Evolutionary conservation across 345 rosid species (phyloP).

Genomic region (Melastoma malabathricum): DNA sequence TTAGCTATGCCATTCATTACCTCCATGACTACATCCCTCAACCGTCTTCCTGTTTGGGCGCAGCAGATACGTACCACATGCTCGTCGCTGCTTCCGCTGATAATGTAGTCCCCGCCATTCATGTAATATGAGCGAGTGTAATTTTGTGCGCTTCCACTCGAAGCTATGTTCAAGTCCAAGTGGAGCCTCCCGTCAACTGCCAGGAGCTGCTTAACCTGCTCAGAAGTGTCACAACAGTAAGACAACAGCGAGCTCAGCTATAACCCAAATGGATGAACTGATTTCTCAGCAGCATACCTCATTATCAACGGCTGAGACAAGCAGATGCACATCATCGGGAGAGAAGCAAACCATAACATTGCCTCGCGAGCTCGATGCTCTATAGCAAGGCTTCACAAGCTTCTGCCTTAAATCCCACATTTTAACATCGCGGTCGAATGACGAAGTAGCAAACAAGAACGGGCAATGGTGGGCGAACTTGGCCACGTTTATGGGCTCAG

Average conservation of each 20-base stretch:
- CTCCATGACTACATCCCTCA: slow-evolving; percentile 84
- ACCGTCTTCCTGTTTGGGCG: slow-evolving; percentile 97
- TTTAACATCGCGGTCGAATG: slow-evolving; percentile 37
- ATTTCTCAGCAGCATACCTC: background rate
- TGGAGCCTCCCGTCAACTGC: slow-evolving; percentile 86
- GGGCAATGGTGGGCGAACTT: slow-evolving; percentile 40
- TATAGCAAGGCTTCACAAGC: slow-evolving; percentile 26
- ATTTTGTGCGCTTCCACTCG: slow-evolving; percentile 73
- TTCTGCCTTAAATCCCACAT: slow-evolving; percentile 47
- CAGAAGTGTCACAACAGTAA: too few relatives aligned
- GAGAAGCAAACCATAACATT: slow-evolving; percentile 51
- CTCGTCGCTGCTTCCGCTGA: slow-evolving; percentile 91
- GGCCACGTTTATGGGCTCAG: slow-evolving; percentile 36
- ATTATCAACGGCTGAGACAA: slow-evolving; percentile 39
- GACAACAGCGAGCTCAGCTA: background rate
- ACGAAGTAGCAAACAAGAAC: slow-evolving; percentile 35
- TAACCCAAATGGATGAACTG: background rate
- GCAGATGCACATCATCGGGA: slow-evolving; percentile 33
- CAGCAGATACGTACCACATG: slow-evolving; percentile 79
- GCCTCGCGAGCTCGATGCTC: slow-evolving; percentile 36
- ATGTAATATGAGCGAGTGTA: slow-evolving; percentile 90
- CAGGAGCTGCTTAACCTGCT: slow-evolving; percentile 75
- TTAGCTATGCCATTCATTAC: slow-evolving; percentile 17
- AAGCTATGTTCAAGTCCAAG: slow-evolving; percentile 53
- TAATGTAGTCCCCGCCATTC: slow-evolving; percentile 84